phyloP scores from a whole-genome alignment of 2,329 filamentous ascomycete species.

The Curvularia verruculosa region DNA sequence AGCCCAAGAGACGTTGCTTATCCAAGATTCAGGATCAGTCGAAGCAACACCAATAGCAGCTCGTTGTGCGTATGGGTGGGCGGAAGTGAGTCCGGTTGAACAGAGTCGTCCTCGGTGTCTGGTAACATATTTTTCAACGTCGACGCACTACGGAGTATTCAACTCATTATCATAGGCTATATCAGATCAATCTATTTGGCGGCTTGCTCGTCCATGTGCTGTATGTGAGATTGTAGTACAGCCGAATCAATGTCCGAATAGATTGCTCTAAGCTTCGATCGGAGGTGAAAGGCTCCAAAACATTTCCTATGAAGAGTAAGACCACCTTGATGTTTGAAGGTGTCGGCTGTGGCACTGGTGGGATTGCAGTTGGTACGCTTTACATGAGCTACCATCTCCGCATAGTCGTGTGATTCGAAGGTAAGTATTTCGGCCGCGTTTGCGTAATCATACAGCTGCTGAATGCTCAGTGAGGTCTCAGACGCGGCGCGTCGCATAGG shows the following conservation, averaged over 20 bases:
- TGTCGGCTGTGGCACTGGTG: conserved; percentile 6
- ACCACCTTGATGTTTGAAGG: conserved; percentile 11
- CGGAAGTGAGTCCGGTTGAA: not conserved
- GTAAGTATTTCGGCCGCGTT: conserved; percentile 7
- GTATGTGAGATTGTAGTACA: conserved; percentile 12
- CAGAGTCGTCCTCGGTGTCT: not conserved
- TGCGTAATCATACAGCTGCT: conserved; percentile 7
- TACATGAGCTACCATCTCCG: conserved; percentile 8
- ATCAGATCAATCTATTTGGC: conserved; percentile 8
- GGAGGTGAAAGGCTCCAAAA: conserved; percentile 9
- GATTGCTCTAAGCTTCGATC: conserved; percentile 4
- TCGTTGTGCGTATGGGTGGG: not conserved
- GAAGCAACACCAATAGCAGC: not conserved
- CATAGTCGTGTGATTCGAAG: conserved; percentile 12
- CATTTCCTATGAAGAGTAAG: conserved; percentile 7
- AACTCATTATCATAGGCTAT: not conserved
- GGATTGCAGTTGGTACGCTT: conserved; percentile 11
- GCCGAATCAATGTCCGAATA: conserved; percentile 11
- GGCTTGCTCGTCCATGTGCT: conserved; percentile 23
- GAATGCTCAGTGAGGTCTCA: conserved; percentile 13
- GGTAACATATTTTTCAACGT: not conserved
- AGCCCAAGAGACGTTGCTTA: not conserved
- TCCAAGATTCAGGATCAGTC: not conserved
- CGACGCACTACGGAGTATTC: not conserved
- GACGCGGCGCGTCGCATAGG: conserved; percentile 9